These are phyloP conservation scores for barley (Hordeum vulgare) DNA, from an alignment of 176 grass and related monocot genomes.

Conservation along the genomic window DNA sequence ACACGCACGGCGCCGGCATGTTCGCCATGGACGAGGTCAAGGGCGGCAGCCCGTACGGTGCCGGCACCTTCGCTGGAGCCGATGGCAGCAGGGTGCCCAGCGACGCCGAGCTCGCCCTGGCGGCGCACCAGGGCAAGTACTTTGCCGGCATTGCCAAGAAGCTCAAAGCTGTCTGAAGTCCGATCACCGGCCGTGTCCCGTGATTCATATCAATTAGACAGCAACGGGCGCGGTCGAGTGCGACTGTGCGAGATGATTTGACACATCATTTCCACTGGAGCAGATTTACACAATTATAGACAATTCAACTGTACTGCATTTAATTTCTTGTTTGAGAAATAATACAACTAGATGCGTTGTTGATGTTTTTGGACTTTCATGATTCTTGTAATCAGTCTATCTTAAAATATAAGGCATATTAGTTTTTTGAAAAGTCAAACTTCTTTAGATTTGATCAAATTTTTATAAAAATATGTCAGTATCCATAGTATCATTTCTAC, in stretches of 20 bases:
- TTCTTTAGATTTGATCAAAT: no score
- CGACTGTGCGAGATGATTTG: background rate
- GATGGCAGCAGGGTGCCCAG: slow-evolving; percentile 4
- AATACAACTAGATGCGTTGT: no score
- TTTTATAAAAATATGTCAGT: no score
- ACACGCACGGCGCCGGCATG: background rate
- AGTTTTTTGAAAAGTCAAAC: no score
- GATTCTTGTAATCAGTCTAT: no score
- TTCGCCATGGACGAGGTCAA: slow-evolving; percentile 9
- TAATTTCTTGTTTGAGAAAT: background rate
- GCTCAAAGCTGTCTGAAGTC: background rate
- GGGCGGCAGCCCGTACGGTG: background rate
- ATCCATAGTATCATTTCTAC: background rate
- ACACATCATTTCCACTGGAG: background rate
- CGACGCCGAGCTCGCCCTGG: background rate
- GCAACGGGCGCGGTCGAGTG: background rate
- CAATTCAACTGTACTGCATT: background rate
- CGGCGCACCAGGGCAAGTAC: background rate
- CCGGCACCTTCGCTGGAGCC: background rate
- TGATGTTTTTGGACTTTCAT: no score
- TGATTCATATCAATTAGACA: background rate
- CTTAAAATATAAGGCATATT: no score
- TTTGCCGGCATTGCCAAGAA: slow-evolving; percentile 7
- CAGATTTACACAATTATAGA: background rate
- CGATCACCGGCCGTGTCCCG: background rate